A percentile compares a stretch with the other conserved stretches of the same genome.
phyloP scores from a whole-genome alignment of 1,284 basidiomycete species.

The Leccinum ambiguum region DNA sequence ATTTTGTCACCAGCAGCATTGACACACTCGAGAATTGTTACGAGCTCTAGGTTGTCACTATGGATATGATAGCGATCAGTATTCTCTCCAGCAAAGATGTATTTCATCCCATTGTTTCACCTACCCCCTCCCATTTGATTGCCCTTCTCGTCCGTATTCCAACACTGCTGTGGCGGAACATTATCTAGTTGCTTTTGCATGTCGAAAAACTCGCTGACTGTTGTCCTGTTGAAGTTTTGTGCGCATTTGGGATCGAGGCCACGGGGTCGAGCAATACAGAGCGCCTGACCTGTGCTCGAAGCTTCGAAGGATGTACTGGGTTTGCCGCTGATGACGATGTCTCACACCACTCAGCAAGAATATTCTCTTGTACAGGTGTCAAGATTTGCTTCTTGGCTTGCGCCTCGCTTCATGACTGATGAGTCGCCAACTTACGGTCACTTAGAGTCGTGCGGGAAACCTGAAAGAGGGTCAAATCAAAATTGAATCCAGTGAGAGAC shows the following conservation, averaged over 20 bases:
- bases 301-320: neutral
- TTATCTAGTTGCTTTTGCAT: neutral
- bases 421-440: neutral
- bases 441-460: too few relatives aligned
- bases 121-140: neutral
- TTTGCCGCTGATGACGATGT: neutral
- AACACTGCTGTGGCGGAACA: neutral
- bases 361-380: neutral
- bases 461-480: neutral
- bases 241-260: neutral
- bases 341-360: neutral
- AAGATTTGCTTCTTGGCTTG: constrained; percentile 1
- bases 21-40: neutral
- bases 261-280: neutral
- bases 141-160: neutral
- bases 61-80: neutral
- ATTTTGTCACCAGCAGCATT: neutral
- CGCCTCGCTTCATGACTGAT: neutral
- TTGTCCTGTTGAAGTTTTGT: constrained; percentile 2
- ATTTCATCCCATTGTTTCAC: neutral
- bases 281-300: neutral
- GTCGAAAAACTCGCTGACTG: neutral
- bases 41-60: constrained; percentile 3
- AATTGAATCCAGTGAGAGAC: too few relatives aligned
- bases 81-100: neutral